phyloP scores from a whole-genome alignment of 345 rosid species.

The Passiflora organensis region DNA sequence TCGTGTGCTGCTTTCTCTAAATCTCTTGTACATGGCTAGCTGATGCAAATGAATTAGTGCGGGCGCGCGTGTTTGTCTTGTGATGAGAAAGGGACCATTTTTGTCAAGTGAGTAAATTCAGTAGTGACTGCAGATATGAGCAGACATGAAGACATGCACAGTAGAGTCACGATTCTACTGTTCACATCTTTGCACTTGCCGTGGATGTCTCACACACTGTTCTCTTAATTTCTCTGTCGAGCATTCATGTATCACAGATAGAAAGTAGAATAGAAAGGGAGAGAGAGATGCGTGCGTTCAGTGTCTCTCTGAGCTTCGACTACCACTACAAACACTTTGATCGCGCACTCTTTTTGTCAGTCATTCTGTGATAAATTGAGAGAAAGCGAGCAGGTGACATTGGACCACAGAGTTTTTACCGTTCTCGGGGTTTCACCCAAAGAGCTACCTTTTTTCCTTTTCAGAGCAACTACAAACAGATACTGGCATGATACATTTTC shows the following conservation, averaged over 20 bases:
- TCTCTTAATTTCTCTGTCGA: slow-evolving; percentile 7
- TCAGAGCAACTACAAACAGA: slow-evolving; percentile 21
- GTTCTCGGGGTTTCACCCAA: slow-evolving; percentile 51
- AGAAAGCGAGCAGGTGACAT: background rate
- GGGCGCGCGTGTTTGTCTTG: background rate
- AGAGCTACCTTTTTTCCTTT: slow-evolving; percentile 22
- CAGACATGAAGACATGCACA: slow-evolving; percentile 32
- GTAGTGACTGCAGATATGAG: slow-evolving; percentile 26
- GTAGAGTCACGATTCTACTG: slow-evolving; percentile 40
- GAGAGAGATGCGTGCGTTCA: slow-evolving; percentile 6
- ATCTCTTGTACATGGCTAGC: too few relatives aligned
- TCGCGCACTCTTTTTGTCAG: slow-evolving; percentile 30
- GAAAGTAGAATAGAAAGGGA: background rate
- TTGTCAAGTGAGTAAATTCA: slow-evolving; percentile 30
- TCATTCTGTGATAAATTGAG: background rate
- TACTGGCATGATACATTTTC: slow-evolving; percentile 7
- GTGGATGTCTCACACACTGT: slow-evolving; percentile 7
- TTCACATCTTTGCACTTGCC: slow-evolving; percentile 26
- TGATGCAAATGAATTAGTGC: background rate
- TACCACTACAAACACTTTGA: slow-evolving; percentile 40
- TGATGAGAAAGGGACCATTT: too few relatives aligned
- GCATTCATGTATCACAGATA: background rate
- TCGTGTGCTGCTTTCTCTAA: too few relatives aligned
- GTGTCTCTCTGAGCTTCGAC: slow-evolving; percentile 29
- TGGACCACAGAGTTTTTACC: slow-evolving; percentile 35